Evolutionary conservation across 169 alveolate genomes (phyloP).

Genomic region (Plasmodium cynomolgi): DNA sequence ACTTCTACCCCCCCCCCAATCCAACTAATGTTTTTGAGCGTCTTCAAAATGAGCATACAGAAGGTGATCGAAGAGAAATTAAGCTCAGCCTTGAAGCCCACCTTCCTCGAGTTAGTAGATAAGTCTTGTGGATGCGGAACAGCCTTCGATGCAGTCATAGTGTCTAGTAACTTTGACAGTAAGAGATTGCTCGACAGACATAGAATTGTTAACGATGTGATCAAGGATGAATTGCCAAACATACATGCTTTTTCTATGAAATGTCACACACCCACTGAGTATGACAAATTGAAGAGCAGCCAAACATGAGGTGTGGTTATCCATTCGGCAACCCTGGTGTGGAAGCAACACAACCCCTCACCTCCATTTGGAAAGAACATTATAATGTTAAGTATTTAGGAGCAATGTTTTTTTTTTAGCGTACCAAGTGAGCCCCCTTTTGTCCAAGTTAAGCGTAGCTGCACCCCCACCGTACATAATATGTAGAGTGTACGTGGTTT

Average conservation of each 20-base stretch:
- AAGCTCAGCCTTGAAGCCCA: conserved; percentile 83
- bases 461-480: no score
- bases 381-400: background rate
- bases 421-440: no score
- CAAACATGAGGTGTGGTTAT: background rate
- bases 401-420: background rate
- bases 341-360: background rate
- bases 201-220: conserved; percentile 86
- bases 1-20: background rate
- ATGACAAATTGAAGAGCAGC: conserved; percentile 76
- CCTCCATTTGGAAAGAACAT: background rate
- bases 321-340: background rate
- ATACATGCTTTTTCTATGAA: conserved; percentile 89
- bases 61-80: conserved; percentile 83
- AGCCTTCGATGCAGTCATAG: conserved; percentile 86
- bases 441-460: no score
- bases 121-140: conserved; percentile 90
- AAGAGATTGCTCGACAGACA: conserved; percentile 87
- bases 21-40: conserved; percentile 32
- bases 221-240: conserved; percentile 83
- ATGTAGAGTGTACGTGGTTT: background rate
- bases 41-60: conserved; percentile 56
- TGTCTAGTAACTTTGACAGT: conserved; percentile 82
- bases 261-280: conserved; percentile 88
- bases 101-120: conserved; percentile 84